phyloP scores from a whole-genome alignment of 768 basidiomycete species.

The Scleroderma bovista region DNA sequence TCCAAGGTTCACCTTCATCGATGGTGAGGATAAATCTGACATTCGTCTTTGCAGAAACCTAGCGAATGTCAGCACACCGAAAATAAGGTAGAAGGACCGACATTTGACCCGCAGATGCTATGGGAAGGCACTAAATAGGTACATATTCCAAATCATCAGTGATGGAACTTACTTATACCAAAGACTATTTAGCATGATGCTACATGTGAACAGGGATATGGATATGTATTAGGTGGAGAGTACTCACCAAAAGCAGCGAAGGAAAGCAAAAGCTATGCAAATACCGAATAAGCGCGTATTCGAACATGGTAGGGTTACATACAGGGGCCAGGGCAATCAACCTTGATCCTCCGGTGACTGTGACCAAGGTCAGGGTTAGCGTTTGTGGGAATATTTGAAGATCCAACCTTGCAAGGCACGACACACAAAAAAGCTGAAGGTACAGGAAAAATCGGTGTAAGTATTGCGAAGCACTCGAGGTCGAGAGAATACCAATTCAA shows the following conservation, averaged over 20 bases:
- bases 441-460: background rate
- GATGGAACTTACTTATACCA: conserved; percentile 20
- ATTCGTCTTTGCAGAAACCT: conserved; percentile 19
- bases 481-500: background rate
- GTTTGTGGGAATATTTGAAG: too few species aligned
- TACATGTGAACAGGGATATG: background rate
- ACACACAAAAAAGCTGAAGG: conserved; percentile 17
- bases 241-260: conserved; percentile 18
- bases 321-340: conserved; percentile 13
- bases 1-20: conserved; percentile 16
- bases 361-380: background rate
- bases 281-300: background rate
- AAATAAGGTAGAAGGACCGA: background rate
- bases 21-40: conserved; percentile 12
- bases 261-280: conserved; percentile 15
- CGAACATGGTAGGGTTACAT: background rate
- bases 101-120: conserved; percentile 23
- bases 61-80: conserved; percentile 6
- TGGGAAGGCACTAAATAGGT: background rate
- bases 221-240: background rate
- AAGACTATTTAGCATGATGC: conserved; percentile 11
- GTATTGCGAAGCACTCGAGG: background rate
- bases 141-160: background rate
- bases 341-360: conserved; percentile 19
- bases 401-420: conserved; percentile 22